Conservation (phyloP, 371 early-diverging fungal genomes). For the Zancudomyces culisetae region DNA sequence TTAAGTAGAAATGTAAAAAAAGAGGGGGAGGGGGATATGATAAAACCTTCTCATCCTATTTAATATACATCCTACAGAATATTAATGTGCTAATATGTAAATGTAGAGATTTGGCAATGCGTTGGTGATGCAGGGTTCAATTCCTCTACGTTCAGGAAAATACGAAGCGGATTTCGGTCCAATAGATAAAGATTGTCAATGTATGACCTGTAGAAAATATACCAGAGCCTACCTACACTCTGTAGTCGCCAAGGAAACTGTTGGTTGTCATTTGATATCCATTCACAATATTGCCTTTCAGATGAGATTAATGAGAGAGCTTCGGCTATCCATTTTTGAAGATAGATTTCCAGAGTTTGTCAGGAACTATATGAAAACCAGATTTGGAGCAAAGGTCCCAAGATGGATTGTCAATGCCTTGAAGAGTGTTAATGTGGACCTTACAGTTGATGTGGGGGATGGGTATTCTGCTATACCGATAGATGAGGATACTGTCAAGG, state of each 20-base stretch:
- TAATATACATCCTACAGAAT: too few species aligned
- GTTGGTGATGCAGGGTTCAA: slow-evolving; percentile 57
- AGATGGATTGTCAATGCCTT: slow-evolving; percentile 70
- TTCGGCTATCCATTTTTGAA: slow-evolving; percentile 52
- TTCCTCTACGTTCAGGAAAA: slow-evolving; percentile 42
- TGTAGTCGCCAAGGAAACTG: slow-evolving; percentile 60
- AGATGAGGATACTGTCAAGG: slow-evolving; percentile 15
- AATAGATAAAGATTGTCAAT: slow-evolving; percentile 69
- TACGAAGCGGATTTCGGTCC: slow-evolving; percentile 47
- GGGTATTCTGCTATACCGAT: slow-evolving; percentile 14
- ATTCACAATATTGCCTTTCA: slow-evolving; percentile 87
- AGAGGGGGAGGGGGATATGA: too few species aligned
- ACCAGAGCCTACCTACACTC: slow-evolving; percentile 60
- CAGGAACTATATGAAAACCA: slow-evolving; percentile 45
- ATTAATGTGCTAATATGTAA: too few species aligned
- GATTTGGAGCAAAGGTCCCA: slow-evolving; percentile 60
- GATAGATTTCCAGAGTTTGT: slow-evolving; percentile 68
- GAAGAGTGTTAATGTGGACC: slow-evolving; percentile 52
- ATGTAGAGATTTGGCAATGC: slow-evolving; percentile 69
- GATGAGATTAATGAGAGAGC: slow-evolving; percentile 63
- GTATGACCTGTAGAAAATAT: slow-evolving; percentile 68
- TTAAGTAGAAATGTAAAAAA: too few species aligned
- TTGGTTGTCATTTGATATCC: slow-evolving; percentile 77
- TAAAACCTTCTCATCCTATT: too few species aligned
- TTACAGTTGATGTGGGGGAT: slow-evolving; percentile 16